Evolutionary conservation across 108 stramenopile genomes (phyloP).

Genomic region (Schizochytrium sp.): DNA sequence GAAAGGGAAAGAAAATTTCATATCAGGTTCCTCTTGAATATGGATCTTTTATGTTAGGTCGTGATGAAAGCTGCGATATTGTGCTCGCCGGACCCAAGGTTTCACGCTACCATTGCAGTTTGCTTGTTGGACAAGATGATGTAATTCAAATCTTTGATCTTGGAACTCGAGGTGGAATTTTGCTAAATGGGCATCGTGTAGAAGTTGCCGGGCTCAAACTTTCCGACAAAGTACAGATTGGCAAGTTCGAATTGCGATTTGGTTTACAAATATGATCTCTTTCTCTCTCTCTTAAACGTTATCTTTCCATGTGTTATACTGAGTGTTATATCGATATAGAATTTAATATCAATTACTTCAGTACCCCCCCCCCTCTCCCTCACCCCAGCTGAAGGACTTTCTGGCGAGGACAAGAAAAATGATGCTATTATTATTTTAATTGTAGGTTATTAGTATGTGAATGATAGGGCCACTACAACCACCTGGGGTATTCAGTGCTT

Average conservation of each 20-base stretch:
- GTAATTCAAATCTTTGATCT: not conserved
- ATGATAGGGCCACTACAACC: no score
- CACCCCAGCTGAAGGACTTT: no score
- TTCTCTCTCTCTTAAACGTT: no score
- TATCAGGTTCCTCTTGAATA: not conserved
- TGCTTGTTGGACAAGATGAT: not conserved
- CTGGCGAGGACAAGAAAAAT: no score
- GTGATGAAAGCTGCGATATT: slow-evolving; percentile 13
- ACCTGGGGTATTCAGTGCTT: no score
- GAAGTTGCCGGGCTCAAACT: not conserved
- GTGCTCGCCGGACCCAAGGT: not conserved
- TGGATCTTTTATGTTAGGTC: not conserved
- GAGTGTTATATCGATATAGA: no score
- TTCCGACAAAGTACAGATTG: not conserved
- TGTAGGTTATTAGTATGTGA: no score
- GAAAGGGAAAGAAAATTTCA: not conserved
- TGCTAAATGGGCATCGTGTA: not conserved
- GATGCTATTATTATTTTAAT: no score
- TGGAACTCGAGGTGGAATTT: not conserved
- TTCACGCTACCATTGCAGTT: not conserved
- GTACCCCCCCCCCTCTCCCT: no score
- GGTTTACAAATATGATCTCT: not conserved
- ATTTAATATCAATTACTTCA: no score
- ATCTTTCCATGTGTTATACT: no score
- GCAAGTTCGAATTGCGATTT: not conserved